Conservation (phyloP, 2,329 filamentous ascomycete genomes). For the Myriosclerotinia duriaeana region DNA sequence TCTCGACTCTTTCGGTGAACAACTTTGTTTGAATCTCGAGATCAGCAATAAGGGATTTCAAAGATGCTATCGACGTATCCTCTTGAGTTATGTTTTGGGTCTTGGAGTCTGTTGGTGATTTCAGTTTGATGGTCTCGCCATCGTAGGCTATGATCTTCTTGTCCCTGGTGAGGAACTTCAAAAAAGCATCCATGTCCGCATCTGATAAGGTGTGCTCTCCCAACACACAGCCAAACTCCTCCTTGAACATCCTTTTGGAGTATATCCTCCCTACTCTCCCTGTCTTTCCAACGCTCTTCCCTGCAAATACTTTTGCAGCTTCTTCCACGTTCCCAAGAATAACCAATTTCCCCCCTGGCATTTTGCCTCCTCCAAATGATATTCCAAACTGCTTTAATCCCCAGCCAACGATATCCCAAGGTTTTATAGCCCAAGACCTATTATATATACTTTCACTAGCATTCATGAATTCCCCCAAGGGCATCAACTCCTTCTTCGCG, state of each 20-base stretch:
- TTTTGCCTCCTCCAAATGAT: conserved; percentile 51
- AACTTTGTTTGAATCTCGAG: conserved; percentile 70
- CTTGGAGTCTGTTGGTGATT: conserved; percentile 49
- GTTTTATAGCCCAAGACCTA: conserved; percentile 67
- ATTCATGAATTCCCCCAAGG: conserved; percentile 65
- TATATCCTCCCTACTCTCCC: conserved; percentile 66
- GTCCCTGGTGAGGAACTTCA: conserved; percentile 69
- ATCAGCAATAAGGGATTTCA: conserved; percentile 75
- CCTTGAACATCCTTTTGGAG: conserved; percentile 63
- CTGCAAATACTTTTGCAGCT: conserved; percentile 55
- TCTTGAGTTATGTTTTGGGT: conserved; percentile 63
- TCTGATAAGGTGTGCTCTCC: conserved; percentile 56
- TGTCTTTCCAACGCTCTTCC: conserved; percentile 45
- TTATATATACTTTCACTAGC: conserved; percentile 69
- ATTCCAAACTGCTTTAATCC: conserved; percentile 69
- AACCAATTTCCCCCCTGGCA: conserved; percentile 64
- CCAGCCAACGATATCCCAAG: conserved; percentile 74
- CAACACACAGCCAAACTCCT: conserved; percentile 55
- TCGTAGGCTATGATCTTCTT: conserved; percentile 59
- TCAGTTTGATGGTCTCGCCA: conserved; percentile 73
- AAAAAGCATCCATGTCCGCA: conserved; percentile 66
- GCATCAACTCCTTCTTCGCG: conserved; percentile 65
- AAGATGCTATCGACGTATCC: conserved; percentile 77
- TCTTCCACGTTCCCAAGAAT: conserved; percentile 62
- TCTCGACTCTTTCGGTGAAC: conserved; percentile 65